Evolutionary conservation across 352 stramenopile genomes (phyloP).

Genomic region (Phytopythium mirpurense): DNA sequence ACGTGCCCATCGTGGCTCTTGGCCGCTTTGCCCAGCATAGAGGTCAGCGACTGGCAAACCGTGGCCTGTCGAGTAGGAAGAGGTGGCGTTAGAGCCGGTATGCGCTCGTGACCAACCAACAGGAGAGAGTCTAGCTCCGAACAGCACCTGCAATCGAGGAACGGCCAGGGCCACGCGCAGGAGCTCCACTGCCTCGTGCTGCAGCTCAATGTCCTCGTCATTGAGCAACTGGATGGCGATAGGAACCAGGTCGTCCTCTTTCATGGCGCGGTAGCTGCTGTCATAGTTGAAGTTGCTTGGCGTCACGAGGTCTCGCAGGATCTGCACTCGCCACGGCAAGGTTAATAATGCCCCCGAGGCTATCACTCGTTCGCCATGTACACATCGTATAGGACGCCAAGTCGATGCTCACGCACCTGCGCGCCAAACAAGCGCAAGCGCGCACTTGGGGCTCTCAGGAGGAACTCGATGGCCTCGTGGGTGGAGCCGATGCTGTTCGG

Average conservation of each 20-base stretch:
- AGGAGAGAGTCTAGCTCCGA: too few relatives aligned
- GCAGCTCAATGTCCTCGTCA: slow-evolving; percentile 29
- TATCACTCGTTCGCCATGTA: too few relatives aligned
- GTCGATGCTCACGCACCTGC: slow-evolving; percentile 20
- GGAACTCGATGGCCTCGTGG: slow-evolving; percentile 30
- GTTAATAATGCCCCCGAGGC: too few relatives aligned
- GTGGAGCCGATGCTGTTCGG: slow-evolving; percentile 16
- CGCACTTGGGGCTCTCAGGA: slow-evolving; percentile 28
- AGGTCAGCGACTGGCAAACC: slow-evolving; percentile 32
- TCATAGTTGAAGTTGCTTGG: slow-evolving; percentile 51
- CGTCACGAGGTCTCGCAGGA: slow-evolving; percentile 50
- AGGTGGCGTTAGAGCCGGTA: too few relatives aligned
- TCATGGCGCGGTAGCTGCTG: slow-evolving; percentile 21
- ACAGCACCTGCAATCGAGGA: slow-evolving; percentile 30
- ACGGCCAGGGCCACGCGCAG: slow-evolving; percentile 41
- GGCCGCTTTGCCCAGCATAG: slow-evolving; percentile 33
- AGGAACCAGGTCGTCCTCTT: slow-evolving; percentile 31
- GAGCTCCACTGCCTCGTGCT: slow-evolving; percentile 59
- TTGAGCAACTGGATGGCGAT: slow-evolving; percentile 29
- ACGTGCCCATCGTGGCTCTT: slow-evolving; percentile 31
- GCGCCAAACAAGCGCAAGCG: slow-evolving; percentile 44
- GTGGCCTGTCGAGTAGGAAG: slow-evolving; percentile 11
- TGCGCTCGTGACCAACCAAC: too few relatives aligned
- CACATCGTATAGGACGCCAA: background rate
- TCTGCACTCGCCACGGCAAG: too few relatives aligned